Evolutionary conservation across 169 alveolate genomes (phyloP), one percentile per base, ranked within the genome.

Genomic region (Cryptosporidium sp.): DNA sequence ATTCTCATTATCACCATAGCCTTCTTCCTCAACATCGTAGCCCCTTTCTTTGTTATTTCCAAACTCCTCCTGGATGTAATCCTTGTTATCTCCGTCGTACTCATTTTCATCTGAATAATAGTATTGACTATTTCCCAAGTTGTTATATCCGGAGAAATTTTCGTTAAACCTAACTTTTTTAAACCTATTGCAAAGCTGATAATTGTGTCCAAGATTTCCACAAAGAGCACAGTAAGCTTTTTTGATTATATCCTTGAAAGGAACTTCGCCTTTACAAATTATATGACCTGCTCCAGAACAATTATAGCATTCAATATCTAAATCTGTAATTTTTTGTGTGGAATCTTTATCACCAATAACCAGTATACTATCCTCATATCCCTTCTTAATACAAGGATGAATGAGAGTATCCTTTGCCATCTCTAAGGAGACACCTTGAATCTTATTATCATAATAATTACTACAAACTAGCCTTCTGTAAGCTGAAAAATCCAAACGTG

Each of bases 151-250:
- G 0, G 55, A 48, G 21, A 48, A 14, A 48, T 48, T 48, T 48
- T 48, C 55, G 21, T 14, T 48, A 2, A 26, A 21, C 16, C 45
- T 58, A 14, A 1, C 23, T 2, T 41, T 41, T 6, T 55, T 52
- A 37, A 39, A 58, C 58, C 37, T 74, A 39, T 61, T 26, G 39
- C 86, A 74, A 51, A 74, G 45, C 14, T 33, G 58, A 52, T 37
- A 74, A 35, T 39, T 62, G 35, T 80, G 89, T 16, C 89, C 75
- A 43, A 16, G 14, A 8, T 80, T 33, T 39, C 68, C 68, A 41
- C 89, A 80, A n/a, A 80, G 41, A 21, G 89, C 80, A 48, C 89
- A 80, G 33, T 58, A 74, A 4, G 69, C 21, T 3, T 41, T 80
- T 16, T 62, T 39, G 26, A 48, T 26, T 14, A 6, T 6, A 29